phyloP scores from a whole-genome alignment of 352 stramenopile species.

The Globisporangium yorkense region DNA sequence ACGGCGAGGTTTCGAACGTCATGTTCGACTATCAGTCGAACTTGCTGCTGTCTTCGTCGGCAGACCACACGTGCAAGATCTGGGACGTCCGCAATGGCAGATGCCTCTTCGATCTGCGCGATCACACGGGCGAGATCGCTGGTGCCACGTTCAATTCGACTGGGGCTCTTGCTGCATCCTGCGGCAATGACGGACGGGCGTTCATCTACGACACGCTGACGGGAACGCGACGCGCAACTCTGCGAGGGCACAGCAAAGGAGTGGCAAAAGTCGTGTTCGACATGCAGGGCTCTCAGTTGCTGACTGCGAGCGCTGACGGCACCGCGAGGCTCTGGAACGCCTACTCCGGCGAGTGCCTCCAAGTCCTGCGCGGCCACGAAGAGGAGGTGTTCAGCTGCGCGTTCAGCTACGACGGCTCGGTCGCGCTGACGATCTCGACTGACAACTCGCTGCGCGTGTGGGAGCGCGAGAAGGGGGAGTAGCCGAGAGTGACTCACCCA shows the following conservation, averaged over 20 bases:
- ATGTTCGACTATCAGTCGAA: constrained; percentile 57
- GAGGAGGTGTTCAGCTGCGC: constrained; percentile 51
- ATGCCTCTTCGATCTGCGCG: constrained; percentile 58
- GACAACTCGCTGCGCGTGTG: constrained; percentile 73
- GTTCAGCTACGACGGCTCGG: constrained; percentile 60
- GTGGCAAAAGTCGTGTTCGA: constrained; percentile 57
- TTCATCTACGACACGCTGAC: constrained; percentile 77
- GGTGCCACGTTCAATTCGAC: constrained; percentile 62
- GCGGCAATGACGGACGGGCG: constrained; percentile 36
- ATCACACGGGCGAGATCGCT: constrained; percentile 40
- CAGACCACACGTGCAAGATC: constrained; percentile 53
- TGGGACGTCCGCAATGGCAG: constrained; percentile 66
- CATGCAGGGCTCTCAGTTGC: constrained; percentile 55
- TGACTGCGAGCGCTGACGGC: constrained; percentile 49
- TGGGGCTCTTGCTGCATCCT: constrained; percentile 52
- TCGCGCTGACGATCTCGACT: constrained; percentile 41
- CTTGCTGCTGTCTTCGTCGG: constrained; percentile 47
- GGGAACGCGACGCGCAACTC: constrained; percentile 33
- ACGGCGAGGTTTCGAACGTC: constrained; percentile 52
- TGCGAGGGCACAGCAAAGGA: constrained; percentile 41
- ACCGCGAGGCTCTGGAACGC: constrained; percentile 66
- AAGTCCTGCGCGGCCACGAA: constrained; percentile 55
- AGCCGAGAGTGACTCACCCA: not conserved
- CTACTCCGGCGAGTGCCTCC: constrained; percentile 58
- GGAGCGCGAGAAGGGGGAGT: constrained; percentile 18